Evolutionary conservation across 1,139 yeast genomes (phyloP).

Genomic region (Taphrina confusa): DNA sequence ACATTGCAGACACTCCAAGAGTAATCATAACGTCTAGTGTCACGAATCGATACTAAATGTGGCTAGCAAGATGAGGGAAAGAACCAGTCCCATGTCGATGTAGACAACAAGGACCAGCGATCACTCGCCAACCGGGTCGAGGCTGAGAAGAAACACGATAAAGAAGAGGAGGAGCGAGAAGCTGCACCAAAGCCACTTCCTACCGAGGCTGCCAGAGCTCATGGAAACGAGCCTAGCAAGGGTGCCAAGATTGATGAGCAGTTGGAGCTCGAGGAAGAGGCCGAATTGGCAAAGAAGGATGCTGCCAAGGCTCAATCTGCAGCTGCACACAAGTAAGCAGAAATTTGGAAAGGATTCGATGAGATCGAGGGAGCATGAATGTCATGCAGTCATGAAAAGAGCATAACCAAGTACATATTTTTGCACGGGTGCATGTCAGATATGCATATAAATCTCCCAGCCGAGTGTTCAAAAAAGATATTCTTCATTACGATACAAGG

Average conservation of each 20-base stretch:
- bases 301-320: conserved; percentile 30
- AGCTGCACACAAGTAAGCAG: conserved; percentile 28
- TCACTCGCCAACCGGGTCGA: conserved; percentile 36
- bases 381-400: no score
- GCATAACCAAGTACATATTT: no score
- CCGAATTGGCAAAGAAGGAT: conserved; percentile 33
- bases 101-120: conserved; percentile 33
- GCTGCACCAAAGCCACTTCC: conserved; percentile 22
- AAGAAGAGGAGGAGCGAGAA: conserved; percentile 29
- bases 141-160: conserved; percentile 34
- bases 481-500: no score
- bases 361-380: no score
- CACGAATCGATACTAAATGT: not conserved
- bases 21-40: not conserved
- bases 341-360: no score
- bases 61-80: conserved; percentile 32
- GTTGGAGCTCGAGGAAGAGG: conserved; percentile 32
- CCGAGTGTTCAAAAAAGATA: no score
- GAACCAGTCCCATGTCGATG: conserved; percentile 26
- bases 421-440: no score
- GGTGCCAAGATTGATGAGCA: conserved; percentile 30
- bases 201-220: conserved; percentile 23
- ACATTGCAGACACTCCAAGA: conserved; percentile 15
- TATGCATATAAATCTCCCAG: no score
- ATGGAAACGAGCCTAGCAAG: conserved; percentile 32